These are phyloP conservation scores for Oropetium thomaeum DNA, from an alignment of 176 grass and related monocot species.

Conservation along the genomic window DNA sequence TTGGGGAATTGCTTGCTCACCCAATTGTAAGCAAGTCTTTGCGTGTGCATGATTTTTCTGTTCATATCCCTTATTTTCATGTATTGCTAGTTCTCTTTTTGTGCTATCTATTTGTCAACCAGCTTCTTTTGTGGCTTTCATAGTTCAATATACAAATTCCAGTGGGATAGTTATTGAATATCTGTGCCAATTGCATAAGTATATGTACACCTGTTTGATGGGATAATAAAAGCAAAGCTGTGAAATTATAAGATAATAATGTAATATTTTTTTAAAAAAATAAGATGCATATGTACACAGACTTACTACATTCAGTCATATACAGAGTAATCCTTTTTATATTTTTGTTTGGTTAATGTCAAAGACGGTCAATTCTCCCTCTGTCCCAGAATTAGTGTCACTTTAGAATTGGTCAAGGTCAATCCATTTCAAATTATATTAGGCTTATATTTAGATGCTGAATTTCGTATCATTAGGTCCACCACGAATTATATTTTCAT, in stretches of 20 bases:
- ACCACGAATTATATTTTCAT: too few relatives aligned
- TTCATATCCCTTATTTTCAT: not conserved
- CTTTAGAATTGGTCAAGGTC: too few relatives aligned
- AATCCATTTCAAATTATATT: too few relatives aligned
- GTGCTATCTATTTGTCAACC: not conserved
- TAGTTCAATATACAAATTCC: conserved; percentile 16
- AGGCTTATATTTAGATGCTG: too few relatives aligned
- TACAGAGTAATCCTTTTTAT: not conserved
- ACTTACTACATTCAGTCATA: too few relatives aligned
- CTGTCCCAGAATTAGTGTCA: too few relatives aligned
- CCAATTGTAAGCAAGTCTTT: conserved; percentile 70
- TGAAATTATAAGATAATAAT: not conserved
- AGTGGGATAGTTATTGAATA: not conserved
- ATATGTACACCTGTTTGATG: not conserved
- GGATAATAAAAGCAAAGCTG: not conserved
- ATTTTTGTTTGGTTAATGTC: not conserved
- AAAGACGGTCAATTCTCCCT: not conserved
- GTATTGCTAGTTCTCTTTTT: not conserved
- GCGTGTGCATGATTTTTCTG: not conserved
- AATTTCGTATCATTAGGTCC: too few relatives aligned
- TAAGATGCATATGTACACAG: not conserved
- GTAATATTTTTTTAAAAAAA: not conserved
- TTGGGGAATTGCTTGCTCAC: conserved; percentile 87
- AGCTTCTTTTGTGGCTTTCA: not conserved
- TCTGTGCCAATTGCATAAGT: not conserved